phyloP scores from a whole-genome alignment of 2,329 filamentous ascomycete genomes.

The Xylaria sp. region DNA sequence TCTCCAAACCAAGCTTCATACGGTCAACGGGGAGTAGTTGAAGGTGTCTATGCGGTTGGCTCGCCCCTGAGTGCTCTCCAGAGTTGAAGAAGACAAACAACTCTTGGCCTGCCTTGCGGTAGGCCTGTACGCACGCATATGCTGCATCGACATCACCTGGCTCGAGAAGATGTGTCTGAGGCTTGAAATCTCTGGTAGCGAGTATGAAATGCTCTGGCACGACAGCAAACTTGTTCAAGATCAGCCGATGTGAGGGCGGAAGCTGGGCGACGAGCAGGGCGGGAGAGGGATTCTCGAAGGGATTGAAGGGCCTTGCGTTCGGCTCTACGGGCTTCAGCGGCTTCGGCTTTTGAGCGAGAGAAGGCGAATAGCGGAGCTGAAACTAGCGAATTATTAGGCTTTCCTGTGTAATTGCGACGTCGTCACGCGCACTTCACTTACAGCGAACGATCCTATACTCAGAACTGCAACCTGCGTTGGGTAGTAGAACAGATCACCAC shows the following conservation, averaged over 20 bases:
- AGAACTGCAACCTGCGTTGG: conserved; percentile 64
- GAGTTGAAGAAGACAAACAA: conserved; percentile 78
- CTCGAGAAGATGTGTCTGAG: conserved; percentile 73
- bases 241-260: conserved; percentile 67
- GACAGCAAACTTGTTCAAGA: conserved; percentile 80
- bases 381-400: conserved; percentile 60
- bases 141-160: conserved; percentile 68
- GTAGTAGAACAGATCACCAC: conserved; percentile 64
- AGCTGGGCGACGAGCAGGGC: conserved; percentile 66
- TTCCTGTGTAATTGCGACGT: conserved; percentile 4
- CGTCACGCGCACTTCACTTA: conserved; percentile 28
- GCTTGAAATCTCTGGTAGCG: conserved; percentile 69
- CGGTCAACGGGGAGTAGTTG: conserved; percentile 74
- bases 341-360: conserved; percentile 74
- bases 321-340: conserved; percentile 53
- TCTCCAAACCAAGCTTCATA: conserved; percentile 66
- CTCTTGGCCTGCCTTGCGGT: conserved; percentile 52
- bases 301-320: conserved; percentile 63
- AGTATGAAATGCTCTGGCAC: conserved; percentile 78
- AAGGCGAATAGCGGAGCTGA: conserved; percentile 76
- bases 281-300: conserved; percentile 69
- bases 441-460: conserved; percentile 47
- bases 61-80: conserved; percentile 74
- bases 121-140: conserved; percentile 69
- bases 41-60: conserved; percentile 76